Conservation (phyloP, 257 asterid genomes). For the Perilla frutescens region DNA sequence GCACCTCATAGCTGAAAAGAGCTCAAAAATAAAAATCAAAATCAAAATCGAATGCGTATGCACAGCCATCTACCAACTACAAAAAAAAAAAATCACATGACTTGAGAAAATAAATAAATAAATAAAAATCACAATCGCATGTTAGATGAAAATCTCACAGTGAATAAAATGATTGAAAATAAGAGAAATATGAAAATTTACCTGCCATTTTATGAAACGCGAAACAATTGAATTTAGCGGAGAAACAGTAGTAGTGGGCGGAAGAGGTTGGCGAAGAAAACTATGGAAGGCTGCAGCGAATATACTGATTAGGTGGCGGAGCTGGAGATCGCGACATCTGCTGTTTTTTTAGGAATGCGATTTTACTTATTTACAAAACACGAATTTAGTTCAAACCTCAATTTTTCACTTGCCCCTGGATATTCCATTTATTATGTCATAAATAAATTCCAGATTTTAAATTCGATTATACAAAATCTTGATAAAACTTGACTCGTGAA, state of each 20-base stretch:
- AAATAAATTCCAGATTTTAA: background rate
- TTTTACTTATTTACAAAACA: background rate
- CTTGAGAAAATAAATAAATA: background rate
- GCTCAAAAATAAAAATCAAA: background rate
- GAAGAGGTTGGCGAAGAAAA: slow-evolving; percentile 38
- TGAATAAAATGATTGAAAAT: background rate
- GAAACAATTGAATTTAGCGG: slow-evolving; percentile 31
- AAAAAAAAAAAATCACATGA: slow-evolving; percentile 13
- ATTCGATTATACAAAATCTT: too few relatives aligned
- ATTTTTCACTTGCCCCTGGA: background rate
- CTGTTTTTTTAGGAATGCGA: slow-evolving; percentile 3
- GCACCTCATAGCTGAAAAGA: slow-evolving; percentile 2
- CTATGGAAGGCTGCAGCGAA: slow-evolving; percentile 29
- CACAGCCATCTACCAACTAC: background rate
- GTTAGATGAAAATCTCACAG: background rate
- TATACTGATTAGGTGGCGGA: slow-evolving; percentile 38
- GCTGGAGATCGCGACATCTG: slow-evolving; percentile 37
- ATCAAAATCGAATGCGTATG: background rate
- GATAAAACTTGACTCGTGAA: too few relatives aligned
- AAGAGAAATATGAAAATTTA: slow-evolving; percentile 1
- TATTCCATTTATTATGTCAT: background rate
- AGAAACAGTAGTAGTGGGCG: slow-evolving; percentile 20
- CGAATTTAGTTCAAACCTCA: slow-evolving; percentile 25
- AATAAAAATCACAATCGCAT: background rate
- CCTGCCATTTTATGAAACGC: slow-evolving; percentile 47